Conservation (phyloP, 306 rosid species). For the Cucurbita argyrosperma region DNA sequence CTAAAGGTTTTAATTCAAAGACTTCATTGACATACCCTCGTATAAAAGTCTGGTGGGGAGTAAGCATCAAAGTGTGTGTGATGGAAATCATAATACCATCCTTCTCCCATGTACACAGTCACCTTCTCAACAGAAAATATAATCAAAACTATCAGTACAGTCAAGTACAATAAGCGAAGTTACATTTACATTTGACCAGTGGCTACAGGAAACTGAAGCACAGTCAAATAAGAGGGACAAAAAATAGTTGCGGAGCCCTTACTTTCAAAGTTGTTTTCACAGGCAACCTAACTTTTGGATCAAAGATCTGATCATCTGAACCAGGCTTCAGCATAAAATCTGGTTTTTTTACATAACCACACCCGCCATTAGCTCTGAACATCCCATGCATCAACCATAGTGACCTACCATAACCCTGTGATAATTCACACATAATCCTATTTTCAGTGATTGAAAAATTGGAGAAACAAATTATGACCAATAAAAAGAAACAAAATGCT, state of each 20-base stretch:
- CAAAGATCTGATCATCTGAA: slow-evolving; percentile 48
- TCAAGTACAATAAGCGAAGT: background rate
- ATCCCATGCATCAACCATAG: slow-evolving; percentile 98
- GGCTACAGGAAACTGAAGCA: slow-evolving; percentile 2
- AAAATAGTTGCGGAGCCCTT: slow-evolving; percentile 10
- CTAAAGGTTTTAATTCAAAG: background rate
- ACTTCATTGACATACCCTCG: slow-evolving; percentile 51
- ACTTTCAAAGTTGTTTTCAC: slow-evolving; percentile 72
- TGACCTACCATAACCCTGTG: slow-evolving; percentile 87
- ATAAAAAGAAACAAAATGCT: background rate
- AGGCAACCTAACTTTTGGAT: slow-evolving; percentile 43
- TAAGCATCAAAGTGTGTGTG: slow-evolving; percentile 78
- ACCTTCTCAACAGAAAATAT: slow-evolving; percentile 35
- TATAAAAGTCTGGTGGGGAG: slow-evolving; percentile 93
- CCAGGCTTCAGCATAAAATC: slow-evolving; percentile 42
- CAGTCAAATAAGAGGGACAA: background rate
- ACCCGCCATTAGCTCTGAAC: slow-evolving; percentile 88
- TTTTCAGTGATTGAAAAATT: background rate
- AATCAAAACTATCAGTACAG: slow-evolving; percentile 8
- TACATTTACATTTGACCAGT: slow-evolving; percentile 13
- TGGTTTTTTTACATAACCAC: slow-evolving; percentile 94
- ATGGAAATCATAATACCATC: slow-evolving; percentile 77
- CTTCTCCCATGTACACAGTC: slow-evolving; percentile 90
- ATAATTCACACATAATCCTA: slow-evolving; percentile 11
- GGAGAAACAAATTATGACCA: background rate